Evolutionary conservation across 2,329 filamentous ascomycete genomes (phyloP).

Genomic region (Colletotrichum tropicicola): DNA sequence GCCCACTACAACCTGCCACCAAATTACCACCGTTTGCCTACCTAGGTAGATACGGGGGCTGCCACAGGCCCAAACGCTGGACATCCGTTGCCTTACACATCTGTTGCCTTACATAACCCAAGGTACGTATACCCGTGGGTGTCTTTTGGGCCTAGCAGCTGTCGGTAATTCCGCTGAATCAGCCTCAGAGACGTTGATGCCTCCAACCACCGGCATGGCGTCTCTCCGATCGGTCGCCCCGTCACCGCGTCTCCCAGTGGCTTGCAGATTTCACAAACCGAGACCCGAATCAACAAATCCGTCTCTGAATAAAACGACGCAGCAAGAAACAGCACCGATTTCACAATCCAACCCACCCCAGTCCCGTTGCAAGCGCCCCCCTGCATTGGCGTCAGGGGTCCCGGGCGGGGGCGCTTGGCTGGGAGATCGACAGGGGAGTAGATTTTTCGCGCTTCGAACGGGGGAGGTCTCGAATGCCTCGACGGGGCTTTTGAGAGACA

Average conservation of each 20-base stretch:
- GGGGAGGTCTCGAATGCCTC: background rate
- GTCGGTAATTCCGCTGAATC: conserved; percentile 5
- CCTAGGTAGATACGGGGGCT: background rate
- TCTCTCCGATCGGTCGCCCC: background rate
- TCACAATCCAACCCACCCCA: too few relatives aligned
- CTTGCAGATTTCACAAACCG: background rate
- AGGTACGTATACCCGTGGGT: too few relatives aligned
- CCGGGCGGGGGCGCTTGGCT: background rate
- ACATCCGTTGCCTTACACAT: too few relatives aligned
- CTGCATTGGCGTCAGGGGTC: conserved; percentile 23
- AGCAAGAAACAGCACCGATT: background rate
- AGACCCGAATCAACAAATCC: background rate
- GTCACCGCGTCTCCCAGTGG: background rate
- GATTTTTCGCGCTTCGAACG: background rate
- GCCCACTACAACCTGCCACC: conserved; percentile 1
- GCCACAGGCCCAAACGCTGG: background rate
- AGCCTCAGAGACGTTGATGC: background rate
- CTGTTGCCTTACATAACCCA: too few relatives aligned
- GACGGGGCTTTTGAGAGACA: conserved; percentile 11
- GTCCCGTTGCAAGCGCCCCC: conserved; percentile 9
- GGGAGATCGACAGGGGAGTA: conserved; percentile 16
- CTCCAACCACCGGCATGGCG: background rate
- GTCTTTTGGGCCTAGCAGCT: too few relatives aligned
- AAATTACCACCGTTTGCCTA: conserved; percentile 12
- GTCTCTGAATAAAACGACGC: background rate